Base-by-base conservation (phyloP, 345 rosid species). In the Chamaenerion angustifolium region DNA sequence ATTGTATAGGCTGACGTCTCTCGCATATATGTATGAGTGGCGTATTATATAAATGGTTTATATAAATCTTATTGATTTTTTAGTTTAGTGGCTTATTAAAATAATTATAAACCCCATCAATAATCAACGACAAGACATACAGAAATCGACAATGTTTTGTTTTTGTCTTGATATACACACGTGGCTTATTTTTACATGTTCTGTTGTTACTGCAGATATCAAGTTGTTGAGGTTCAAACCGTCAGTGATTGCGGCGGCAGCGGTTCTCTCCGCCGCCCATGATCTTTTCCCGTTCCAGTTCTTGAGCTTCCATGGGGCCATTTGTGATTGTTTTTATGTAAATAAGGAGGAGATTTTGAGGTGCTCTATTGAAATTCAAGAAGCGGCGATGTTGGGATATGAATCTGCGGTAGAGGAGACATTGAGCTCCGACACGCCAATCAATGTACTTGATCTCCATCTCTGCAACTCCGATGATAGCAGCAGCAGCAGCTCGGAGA, bases 171-270 rank as follows among this genome's bases (percentile, higher is more conserved):
- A 21, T 4, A 21, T 4, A 21, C 3, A 21, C n/a, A n/a, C n/a
- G n/a, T n/a, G n/a, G n/a, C n/a, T n/a, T n/a, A n/a, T n/a, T n/a
- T n/a, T n/a, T n/a, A n/a, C n/a, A n/a, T n/a, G n/a, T n/a, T 21
- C 25, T 21, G 25, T 43, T 18, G n/a, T 46, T 11, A 41, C 16
- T 63, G 56, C 77, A 88, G 96, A 77, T 52, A 54, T 67, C 45
- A 64, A 58, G 54, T 54, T 79, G 55, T 52, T 81, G 25, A 77
- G 64, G 66, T 81, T 83, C 75, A 88, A 76, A 72, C 85, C 96
- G 57, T 88, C 96, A 11, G 55, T 77, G 14, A 60, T 72, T 9
- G 85, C 90, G 16, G 94, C 83, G 16, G 74, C 96, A 10, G 71
- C 94, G 11, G 72, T 83, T 65, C 85, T 88, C 66, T 46, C 56